These are phyloP conservation scores for Nectriaceae sp. DNA, from an alignment of 2,329 filamentous ascomycete species.

Conservation along the genomic window DNA sequence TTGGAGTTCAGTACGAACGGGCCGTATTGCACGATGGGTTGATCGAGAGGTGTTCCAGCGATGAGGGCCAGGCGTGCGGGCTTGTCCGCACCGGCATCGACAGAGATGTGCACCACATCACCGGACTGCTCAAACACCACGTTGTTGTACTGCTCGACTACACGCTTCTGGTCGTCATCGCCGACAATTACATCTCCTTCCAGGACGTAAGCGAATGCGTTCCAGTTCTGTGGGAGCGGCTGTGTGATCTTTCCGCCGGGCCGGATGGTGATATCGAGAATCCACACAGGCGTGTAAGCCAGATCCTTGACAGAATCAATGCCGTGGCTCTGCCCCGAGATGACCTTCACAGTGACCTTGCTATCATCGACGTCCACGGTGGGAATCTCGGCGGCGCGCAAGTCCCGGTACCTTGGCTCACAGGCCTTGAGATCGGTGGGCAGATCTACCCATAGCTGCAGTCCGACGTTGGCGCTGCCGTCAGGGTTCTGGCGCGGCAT, in stretches of 20 bases:
- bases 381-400: constrained; percentile 79
- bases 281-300: constrained; percentile 97
- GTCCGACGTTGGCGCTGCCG: constrained; percentile 76
- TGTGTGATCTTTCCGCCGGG: constrained; percentile 80
- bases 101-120: constrained; percentile 72
- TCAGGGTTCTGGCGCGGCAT: constrained; percentile 84
- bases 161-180: constrained; percentile 49
- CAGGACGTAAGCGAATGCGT: constrained; percentile 86
- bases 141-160: constrained; percentile 76
- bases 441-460: constrained; percentile 96
- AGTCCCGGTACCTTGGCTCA: constrained; percentile 89
- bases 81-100: constrained; percentile 64
- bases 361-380: constrained; percentile 68
- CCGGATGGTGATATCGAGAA: constrained; percentile 78
- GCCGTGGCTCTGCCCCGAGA: constrained; percentile 81
- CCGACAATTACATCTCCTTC: constrained; percentile 69
- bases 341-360: constrained; percentile 83
- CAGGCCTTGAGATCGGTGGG: constrained; percentile 80
- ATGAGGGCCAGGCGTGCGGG: constrained; percentile 67
- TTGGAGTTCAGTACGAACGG: constrained; percentile 78
- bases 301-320: constrained; percentile 87
- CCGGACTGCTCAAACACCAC: constrained; percentile 83
- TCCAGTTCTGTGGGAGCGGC: constrained; percentile 78
- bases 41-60: constrained; percentile 77
- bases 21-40: constrained; percentile 80